Base-by-base conservation (phyloP, 495 filamentous ascomycete species). In the Daldinia decipiens region DNA sequence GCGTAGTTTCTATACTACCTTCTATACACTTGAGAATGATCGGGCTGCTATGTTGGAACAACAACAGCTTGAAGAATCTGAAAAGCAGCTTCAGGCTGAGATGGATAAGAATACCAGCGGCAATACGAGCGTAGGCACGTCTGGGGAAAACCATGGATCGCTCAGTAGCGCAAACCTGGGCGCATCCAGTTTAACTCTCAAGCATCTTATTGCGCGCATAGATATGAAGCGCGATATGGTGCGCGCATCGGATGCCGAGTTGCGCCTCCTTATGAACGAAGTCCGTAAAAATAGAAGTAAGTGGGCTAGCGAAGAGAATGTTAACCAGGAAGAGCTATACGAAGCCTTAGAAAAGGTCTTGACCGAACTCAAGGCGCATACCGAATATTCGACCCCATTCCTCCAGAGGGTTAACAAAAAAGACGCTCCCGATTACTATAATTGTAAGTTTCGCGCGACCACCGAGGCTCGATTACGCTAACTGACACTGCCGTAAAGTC, bases 221-320 rank as follows among this genome's bases (percentile, higher is more conserved):
- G 95, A 99, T 82, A 87, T 91, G 73, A 93, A 97, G 80, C 89
- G 95, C 59, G 89, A 93, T 45, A 87, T 90, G 81, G 95, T 99
- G 19, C 85, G 87, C 65, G 93, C 96, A 11, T 96, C 93, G 3
- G 96, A 99, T 79, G 90, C 93, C 9, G 95, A 99, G 72, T 86
- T 99, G 45, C 88, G 96, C 58, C 91, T 87, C 53, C 81, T 99
- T 64, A 95, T 99, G 87, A 96, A 93, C 73, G 96, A 99, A 76
- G 95, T 98, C 9, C 88, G 95, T 59, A 98, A 98, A 76, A 97
- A 97, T 74, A 84, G 95, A 70, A 97, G 95, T 78, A 99, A 99
- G 79, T 99, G 95, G 95, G 95, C 95, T 19, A 98, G 89, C 78
- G 95, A 98, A 78, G 95, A 99, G 60, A 94, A 95, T 70, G 89